Base-by-base conservation (phyloP, 352 stramenopile genomes). In the Elongisporangium prolatum region DNA sequence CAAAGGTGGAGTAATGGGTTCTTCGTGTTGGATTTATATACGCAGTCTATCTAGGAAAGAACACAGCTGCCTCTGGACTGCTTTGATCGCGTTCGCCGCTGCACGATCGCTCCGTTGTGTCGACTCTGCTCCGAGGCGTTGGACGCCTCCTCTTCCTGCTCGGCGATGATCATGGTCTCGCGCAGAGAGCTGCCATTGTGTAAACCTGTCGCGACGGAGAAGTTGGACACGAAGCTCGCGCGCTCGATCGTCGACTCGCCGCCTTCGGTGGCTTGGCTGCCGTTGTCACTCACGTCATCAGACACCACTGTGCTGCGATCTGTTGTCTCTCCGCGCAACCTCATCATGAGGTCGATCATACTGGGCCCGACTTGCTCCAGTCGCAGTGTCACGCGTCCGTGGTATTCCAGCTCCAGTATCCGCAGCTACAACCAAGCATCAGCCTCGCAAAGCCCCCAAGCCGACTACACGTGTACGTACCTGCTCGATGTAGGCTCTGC, bases 301-400 rank as follows among this genome's bases (percentile, higher is more conserved):
- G 22, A 50, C 7, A 58, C 22, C 1, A 52, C 56, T 0, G 34
- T 44, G 34, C 34, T 13, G 34, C 34, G 34, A 44, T 44, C 34
- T 16, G 63, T 63, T 10, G 69, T 59, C 28, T 84, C 67, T 3
- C 77, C 80, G 21, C 74, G 75, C 16, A 89, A 67, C 11, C 77
- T 74, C 48, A 84, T 67, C 80, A 89, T 89, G 49, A 89, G 68
- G 47, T 89, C 80, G 34, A 88, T 86, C 80, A 89, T 89, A 52
- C 80, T 89, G 14, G 80, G 80, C 0, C 80, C 80, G 17, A 88
- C 78, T 20, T 85, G 74, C 18, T 80, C 71, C 2, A 71, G 80
- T 17, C 80, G 69, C 47, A 89, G 72, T 34, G 80, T 88, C 64
- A 88, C 74, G 9, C 76, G 65, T 0, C 80, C 80, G 52, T 86